phyloP scores from a whole-genome alignment of 768 basidiomycete genomes.

The Boletus sp. region DNA sequence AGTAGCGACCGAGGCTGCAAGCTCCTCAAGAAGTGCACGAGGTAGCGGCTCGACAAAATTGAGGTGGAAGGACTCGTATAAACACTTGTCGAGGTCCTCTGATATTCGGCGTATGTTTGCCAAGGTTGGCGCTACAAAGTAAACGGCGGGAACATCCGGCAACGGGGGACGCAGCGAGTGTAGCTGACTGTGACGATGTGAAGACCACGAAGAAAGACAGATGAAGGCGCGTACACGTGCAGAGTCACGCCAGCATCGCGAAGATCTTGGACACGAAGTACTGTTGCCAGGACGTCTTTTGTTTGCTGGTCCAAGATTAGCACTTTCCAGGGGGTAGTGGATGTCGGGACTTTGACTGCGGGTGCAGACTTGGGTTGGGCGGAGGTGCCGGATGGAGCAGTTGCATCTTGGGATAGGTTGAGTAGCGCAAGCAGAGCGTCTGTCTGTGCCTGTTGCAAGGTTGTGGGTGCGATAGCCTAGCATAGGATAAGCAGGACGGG shows the following conservation, averaged over 20 bases:
- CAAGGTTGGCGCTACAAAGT: conserved; percentile 91
- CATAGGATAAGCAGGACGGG: conserved; percentile 29
- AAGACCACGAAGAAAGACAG: conserved; percentile 1
- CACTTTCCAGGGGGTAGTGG: conserved; percentile 88
- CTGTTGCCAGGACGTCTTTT: conserved; percentile 94
- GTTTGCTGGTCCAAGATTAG: conserved; percentile 92
- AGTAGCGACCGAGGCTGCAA: conserved; percentile 83
- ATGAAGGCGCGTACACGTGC: conserved; percentile 74
- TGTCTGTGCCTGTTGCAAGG: conserved; percentile 88
- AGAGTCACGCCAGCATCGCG: conserved; percentile 96
- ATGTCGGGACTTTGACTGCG: conserved; percentile 48
- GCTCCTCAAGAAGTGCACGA: conserved; percentile 86
- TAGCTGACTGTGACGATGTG: conserved; percentile 62
- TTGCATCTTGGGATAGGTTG: conserved; percentile 58
- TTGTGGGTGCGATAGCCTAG: conserved; percentile 45
- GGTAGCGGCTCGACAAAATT: conserved; percentile 95
- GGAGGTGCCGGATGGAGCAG: conserved; percentile 8
- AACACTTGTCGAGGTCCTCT: conserved; percentile 83
- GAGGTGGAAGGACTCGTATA: conserved; percentile 92
- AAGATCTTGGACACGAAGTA: conserved; percentile 92
- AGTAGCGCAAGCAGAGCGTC: conserved; percentile 80
- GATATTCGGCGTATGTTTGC: conserved; percentile 87
- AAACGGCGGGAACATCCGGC: conserved; percentile 94
- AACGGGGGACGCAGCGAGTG: conserved; percentile 86
- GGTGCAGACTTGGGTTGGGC: conserved; percentile 32